Conservation (phyloP, 495 filamentous ascomycete species). For the Aspergillus bertholletiae region DNA sequence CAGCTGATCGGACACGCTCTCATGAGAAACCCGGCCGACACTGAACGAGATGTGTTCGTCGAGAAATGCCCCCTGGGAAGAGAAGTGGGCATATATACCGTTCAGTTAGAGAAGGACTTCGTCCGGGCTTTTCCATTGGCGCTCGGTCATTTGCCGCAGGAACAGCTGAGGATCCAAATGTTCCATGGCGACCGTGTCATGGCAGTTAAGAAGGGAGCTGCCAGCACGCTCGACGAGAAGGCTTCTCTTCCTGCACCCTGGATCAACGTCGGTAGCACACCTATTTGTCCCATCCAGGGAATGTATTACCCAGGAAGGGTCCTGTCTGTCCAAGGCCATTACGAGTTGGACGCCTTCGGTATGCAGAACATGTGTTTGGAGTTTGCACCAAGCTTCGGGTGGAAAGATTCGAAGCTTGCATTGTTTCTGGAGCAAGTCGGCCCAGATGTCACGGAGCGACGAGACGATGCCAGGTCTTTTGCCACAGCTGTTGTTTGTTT, state of each 20-base stretch:
- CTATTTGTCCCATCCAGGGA: constrained; percentile 36
- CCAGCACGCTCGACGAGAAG: background rate
- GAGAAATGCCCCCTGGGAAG: constrained; percentile 28
- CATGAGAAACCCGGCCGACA: constrained; percentile 15
- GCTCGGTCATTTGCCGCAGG: constrained; percentile 9
- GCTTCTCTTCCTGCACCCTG: constrained; percentile 21
- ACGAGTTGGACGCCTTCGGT: constrained; percentile 35
- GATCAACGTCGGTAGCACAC: constrained; percentile 32
- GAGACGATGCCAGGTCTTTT: background rate
- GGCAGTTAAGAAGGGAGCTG: constrained; percentile 6
- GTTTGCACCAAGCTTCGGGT: background rate
- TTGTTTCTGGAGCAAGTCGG: background rate
- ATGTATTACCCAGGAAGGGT: constrained; percentile 31
- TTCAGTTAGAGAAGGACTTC: constrained; percentile 24
- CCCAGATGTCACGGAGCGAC: background rate
- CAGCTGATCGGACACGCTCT: constrained; percentile 36
- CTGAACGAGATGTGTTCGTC: constrained; percentile 15
- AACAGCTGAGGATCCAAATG: constrained; percentile 31
- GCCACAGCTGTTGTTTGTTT: background rate
- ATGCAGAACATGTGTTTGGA: background rate
- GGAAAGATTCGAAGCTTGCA: background rate
- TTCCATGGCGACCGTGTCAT: constrained; percentile 38
- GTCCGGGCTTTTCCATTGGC: constrained; percentile 17
- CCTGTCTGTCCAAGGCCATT: constrained; percentile 34
- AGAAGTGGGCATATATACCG: constrained; percentile 31